Evolutionary conservation across 208 protist species (phyloP).

Genomic region (Trypanosoma brucei): DNA sequence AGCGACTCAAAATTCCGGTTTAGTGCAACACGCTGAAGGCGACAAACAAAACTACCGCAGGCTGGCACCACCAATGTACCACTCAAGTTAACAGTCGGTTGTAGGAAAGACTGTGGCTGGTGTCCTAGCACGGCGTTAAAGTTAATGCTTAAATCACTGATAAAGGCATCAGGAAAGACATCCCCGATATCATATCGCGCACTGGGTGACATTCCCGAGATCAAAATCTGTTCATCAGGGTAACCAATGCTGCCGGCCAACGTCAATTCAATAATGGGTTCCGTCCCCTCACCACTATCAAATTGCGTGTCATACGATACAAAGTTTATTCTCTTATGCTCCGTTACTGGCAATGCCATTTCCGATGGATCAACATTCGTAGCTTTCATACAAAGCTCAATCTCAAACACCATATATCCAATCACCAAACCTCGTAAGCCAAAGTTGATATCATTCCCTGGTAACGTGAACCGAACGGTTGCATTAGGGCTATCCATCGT

Average conservation of each 20-base stretch:
- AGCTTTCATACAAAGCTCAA: constrained; percentile 22
- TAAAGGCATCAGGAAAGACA: constrained; percentile 15
- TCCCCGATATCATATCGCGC: not conserved
- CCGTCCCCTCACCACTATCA: not conserved
- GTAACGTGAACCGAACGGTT: constrained; percentile 61
- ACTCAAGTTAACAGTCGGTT: constrained; percentile 14
- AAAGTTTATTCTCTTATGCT: constrained; percentile 19
- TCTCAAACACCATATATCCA: constrained; percentile 64
- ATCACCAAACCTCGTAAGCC: constrained; percentile 37
- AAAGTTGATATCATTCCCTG: constrained; percentile 43
- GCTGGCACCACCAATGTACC: constrained; percentile 8
- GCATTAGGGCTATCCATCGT: constrained; percentile 25
- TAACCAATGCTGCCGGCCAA: constrained; percentile 17
- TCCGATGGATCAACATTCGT: not conserved
- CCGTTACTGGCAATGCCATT: not conserved
- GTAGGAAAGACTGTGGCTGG: constrained; percentile 9
- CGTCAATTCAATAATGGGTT: constrained; percentile 1
- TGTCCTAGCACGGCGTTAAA: constrained; percentile 16
- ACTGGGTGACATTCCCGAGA: constrained; percentile 14
- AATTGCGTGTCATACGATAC: constrained; percentile 20
- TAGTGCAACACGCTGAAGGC: constrained; percentile 6
- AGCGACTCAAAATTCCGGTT: constrained; percentile 13
- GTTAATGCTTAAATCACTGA: constrained; percentile 15
- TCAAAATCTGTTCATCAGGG: constrained; percentile 10
- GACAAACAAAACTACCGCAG: constrained; percentile 18